Evolutionary conservation across 768 basidiomycete species (phyloP).

Genomic region (Mycena alexandri): DNA sequence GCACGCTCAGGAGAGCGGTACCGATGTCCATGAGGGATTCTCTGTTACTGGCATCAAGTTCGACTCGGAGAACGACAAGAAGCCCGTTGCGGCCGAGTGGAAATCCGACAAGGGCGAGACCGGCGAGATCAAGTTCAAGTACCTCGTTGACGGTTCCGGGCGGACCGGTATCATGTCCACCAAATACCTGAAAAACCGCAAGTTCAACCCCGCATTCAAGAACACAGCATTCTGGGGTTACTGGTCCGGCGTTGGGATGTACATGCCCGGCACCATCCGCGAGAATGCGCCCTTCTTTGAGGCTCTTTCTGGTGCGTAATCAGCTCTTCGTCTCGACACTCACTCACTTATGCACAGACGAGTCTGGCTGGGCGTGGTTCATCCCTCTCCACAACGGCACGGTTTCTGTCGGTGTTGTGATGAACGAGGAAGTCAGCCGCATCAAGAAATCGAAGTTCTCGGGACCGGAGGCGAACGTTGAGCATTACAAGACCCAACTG

Average conservation of each 20-base stretch:
- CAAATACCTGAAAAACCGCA: constrained; percentile 68
- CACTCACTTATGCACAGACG: constrained; percentile 54
- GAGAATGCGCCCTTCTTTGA: constrained; percentile 67
- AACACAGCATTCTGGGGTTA: constrained; percentile 80
- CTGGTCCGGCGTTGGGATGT: constrained; percentile 65
- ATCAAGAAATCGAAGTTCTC: constrained; percentile 43
- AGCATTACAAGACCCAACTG: constrained; percentile 48
- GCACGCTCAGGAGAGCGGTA: constrained; percentile 63
- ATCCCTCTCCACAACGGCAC: constrained; percentile 67
- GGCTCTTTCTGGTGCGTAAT: constrained; percentile 65
- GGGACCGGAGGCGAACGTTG: constrained; percentile 35
- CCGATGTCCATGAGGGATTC: constrained; percentile 60
- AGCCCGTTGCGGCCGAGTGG: constrained; percentile 57
- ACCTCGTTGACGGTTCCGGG: constrained; percentile 75
- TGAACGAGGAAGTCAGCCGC: constrained; percentile 54
- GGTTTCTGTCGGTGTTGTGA: constrained; percentile 63
- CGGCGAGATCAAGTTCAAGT: constrained; percentile 66
- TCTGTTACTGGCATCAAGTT: constrained; percentile 62
- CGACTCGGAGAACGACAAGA: constrained; percentile 43
- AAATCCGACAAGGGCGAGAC: constrained; percentile 47
- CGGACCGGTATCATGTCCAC: constrained; percentile 70
- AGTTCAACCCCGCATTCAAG: constrained; percentile 63
- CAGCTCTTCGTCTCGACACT: neutral
- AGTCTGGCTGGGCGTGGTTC: constrained; percentile 69
- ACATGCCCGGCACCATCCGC: constrained; percentile 53